phyloP scores from a whole-genome alignment of 768 basidiomycete genomes.

The Macrolepiota albuminosa region DNA sequence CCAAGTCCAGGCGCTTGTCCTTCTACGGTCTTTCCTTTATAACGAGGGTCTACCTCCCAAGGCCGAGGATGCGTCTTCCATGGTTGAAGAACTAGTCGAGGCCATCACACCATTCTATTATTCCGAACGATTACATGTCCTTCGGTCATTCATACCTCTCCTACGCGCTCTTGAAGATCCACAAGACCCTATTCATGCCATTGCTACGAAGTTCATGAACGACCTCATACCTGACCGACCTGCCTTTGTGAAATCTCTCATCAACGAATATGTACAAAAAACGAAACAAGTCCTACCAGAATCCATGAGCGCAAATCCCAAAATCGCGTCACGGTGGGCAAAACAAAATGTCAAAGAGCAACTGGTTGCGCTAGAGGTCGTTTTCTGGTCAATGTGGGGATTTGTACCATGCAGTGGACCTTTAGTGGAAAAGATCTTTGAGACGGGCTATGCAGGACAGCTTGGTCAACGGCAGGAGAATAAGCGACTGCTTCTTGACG shows the following conservation, averaged over 20 bases:
- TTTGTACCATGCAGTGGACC: conserved; percentile 62
- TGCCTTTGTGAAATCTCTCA: conserved; percentile 55
- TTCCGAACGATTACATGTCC: conserved; percentile 68
- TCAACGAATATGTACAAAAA: conserved; percentile 58
- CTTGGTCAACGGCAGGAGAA: conserved; percentile 65
- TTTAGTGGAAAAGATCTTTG: conserved; percentile 58
- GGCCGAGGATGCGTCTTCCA: conserved; percentile 38
- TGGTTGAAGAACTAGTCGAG: conserved; percentile 58
- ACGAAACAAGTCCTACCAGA: conserved; percentile 45
- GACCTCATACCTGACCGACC: conserved; percentile 59
- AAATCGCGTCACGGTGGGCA: conserved; percentile 58
- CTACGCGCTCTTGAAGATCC: conserved; percentile 65
- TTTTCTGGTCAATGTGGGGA: conserved; percentile 88
- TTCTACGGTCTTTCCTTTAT: conserved; percentile 74
- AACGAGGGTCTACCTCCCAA: conserved; percentile 64
- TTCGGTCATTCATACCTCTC: conserved; percentile 69
- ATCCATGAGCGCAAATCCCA: conserved; percentile 44
- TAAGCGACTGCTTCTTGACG: conserved; percentile 63
- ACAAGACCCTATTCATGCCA: conserved; percentile 44
- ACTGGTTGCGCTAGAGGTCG: conserved; percentile 72
- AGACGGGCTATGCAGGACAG: conserved; percentile 57
- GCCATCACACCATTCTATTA: conserved; percentile 79
- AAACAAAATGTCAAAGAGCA: conserved; percentile 79
- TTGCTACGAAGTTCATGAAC: conserved; percentile 53
- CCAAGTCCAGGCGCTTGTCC: conserved; percentile 70